Base-by-base conservation (phyloP, 352 stramenopile species). In the Vaucheria bursata region DNA sequence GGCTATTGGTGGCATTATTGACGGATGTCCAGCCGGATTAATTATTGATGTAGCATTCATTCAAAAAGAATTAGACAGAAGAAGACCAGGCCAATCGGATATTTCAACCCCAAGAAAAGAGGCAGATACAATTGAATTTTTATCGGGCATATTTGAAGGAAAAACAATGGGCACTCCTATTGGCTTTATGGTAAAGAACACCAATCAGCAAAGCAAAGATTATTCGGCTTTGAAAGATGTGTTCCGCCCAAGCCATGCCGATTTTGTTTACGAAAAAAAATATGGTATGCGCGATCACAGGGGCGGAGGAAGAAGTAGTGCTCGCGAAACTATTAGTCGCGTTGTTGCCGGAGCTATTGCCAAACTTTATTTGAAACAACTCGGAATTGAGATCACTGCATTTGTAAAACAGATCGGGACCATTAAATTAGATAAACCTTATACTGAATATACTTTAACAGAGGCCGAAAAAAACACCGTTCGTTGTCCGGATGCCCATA, bases 111-210 rank as follows among this genome's bases (percentile, higher is more conserved):
- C 18, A 18, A 18, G 45, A 59, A 59, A 59, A 59, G 45, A 59
- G 25, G 45, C 18, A 18, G 45, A 59, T 18, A 59, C 45, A 59
- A 18, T 59, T 59, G 45, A 59, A 59, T 18, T 59, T 59, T 18
- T 59, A 18, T 59, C 45, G 18, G 45, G 45, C 18, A 59, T 59
- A 59, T 59, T 59, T 59, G 45, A 59, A 59, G 45, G 45, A 18
- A 59, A 59, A 59, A 59, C 45, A 59, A 59, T 59, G 12, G 45
- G 45, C 25, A 25, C 45, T 59, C 45, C 45, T 59, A 59, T 59
- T 59, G 25, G 12, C 45, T 18, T 59, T 59, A 18, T 59, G 45
- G 45, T 59, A 25, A 18, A 25, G 12, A 59, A 59, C 45, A 59
- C 18, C 18, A 25, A 59, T 25, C 45, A 59, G 45, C 45, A 25